Percentiles rank a stretch among this genome's conserved stretches.
Evolutionary conservation across 169 alveolate genomes (phyloP).

Genomic region (Toxoplasma gondii): DNA sequence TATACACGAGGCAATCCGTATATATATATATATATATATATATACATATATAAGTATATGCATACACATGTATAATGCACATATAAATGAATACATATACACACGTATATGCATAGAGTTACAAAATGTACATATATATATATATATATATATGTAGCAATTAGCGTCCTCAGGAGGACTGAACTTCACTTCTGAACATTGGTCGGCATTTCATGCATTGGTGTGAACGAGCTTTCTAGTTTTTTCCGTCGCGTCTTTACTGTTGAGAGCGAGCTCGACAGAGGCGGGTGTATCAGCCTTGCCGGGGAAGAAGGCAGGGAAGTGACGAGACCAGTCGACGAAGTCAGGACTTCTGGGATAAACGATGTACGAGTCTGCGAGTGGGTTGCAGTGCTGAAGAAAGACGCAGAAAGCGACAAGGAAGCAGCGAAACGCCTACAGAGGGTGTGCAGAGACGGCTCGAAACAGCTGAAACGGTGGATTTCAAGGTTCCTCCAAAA

Average conservation of each 20-base stretch:
- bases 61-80: neutral
- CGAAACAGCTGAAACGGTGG: too few relatives aligned
- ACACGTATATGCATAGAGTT: neutral
- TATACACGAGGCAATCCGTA: neutral
- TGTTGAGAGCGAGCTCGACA: neutral
- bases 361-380: constrained; percentile 82
- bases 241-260: neutral
- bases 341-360: constrained; percentile 81
- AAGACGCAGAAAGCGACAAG: neutral
- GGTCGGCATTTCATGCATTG: too few relatives aligned
- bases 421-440: too few relatives aligned
- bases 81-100: neutral
- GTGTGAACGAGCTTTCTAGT: too few relatives aligned
- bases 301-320: constrained; percentile 70
- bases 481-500: too few relatives aligned
- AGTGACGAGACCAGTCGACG: constrained; percentile 84
- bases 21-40: neutral
- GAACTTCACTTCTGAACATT: too few relatives aligned
- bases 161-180: too few relatives aligned
- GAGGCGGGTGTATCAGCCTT: neutral
- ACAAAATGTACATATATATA: too few relatives aligned
- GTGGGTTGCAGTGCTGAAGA: constrained; percentile 86
- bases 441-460: too few relatives aligned
- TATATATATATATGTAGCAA: neutral
- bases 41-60: neutral